Evolutionary conservation across 2,329 filamentous ascomycete genomes (phyloP).

Genomic region (Aspergillus sp.): DNA sequence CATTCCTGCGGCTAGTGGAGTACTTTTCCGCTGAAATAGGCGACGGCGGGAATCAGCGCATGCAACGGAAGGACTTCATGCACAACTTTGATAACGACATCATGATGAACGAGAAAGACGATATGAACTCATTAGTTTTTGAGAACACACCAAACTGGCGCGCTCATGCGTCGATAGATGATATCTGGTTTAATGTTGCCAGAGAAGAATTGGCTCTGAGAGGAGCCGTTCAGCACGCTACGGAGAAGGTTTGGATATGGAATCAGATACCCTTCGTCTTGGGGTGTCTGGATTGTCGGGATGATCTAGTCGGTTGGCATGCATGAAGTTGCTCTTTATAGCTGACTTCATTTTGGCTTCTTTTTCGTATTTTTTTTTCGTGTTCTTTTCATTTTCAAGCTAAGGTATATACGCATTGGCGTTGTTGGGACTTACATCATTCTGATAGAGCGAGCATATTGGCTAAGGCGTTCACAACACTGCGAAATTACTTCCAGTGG

Average conservation of each 20-base stretch:
- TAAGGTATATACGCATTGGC: not conserved
- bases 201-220: constrained; percentile 22
- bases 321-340: constrained; percentile 14
- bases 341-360: not conserved
- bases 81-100: constrained; percentile 36
- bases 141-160: constrained; percentile 20
- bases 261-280: constrained; percentile 29
- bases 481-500: not conserved
- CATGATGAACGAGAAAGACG: constrained; percentile 29
- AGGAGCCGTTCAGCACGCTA: constrained; percentile 23
- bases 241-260: constrained; percentile 27
- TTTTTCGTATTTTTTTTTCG: constrained; percentile 4
- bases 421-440: too few relatives aligned
- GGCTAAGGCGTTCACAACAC: too few relatives aligned
- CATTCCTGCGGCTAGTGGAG: constrained; percentile 33
- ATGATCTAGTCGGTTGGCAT: constrained; percentile 21
- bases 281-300: constrained; percentile 26
- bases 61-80: constrained; percentile 38
- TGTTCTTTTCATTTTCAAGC: not conserved
- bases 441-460: too few relatives aligned
- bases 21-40: constrained; percentile 39
- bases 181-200: constrained; percentile 36
- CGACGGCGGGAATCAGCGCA: constrained; percentile 32
- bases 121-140: constrained; percentile 32
- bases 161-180: constrained; percentile 25